These are phyloP conservation scores for Mucor irregularis DNA, from an alignment of 371 early-diverging fungal species.

Conservation along the genomic window DNA sequence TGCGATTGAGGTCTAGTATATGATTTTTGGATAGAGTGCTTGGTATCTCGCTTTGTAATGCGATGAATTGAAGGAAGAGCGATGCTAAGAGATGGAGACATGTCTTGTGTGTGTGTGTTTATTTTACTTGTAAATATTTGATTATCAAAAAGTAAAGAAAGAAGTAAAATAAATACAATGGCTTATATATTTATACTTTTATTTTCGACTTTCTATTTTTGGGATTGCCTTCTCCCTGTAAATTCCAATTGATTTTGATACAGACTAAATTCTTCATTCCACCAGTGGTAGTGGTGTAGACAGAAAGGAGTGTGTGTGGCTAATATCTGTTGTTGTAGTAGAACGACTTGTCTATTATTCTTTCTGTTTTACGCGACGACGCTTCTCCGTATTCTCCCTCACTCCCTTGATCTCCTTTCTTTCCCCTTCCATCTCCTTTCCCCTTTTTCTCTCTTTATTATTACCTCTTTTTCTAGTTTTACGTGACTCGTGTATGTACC, in stretches of 20 bases:
- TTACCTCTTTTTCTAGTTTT: no score
- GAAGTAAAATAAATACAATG: constrained; percentile 9
- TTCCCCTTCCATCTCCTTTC: not conserved
- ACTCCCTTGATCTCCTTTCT: no score
- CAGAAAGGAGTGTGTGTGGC: no score
- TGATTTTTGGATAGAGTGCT: not conserved
- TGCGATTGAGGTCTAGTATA: constrained; percentile 2
- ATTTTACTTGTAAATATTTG: not conserved
- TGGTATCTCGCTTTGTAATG: constrained; percentile 3
- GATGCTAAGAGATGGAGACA: constrained; percentile 22
- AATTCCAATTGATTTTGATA: constrained; percentile 49
- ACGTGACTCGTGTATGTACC: no score
- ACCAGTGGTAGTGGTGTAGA: no score
- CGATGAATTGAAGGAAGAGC: constrained; percentile 30
- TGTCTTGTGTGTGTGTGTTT: not conserved
- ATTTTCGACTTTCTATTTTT: constrained; percentile 4
- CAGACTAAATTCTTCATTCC: constrained; percentile 24
- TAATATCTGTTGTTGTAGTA: no score
- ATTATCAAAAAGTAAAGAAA: constrained; percentile 8
- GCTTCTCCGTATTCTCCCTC: no score
- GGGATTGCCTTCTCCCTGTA: constrained; percentile 19
- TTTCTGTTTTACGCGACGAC: not conserved
- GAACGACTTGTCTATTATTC: not conserved
- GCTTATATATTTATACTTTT: constrained; percentile 1
- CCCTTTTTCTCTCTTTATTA: not conserved